Conservation (phyloP, 2,329 filamentous ascomycete genomes). For the Onygenales sp. region DNA sequence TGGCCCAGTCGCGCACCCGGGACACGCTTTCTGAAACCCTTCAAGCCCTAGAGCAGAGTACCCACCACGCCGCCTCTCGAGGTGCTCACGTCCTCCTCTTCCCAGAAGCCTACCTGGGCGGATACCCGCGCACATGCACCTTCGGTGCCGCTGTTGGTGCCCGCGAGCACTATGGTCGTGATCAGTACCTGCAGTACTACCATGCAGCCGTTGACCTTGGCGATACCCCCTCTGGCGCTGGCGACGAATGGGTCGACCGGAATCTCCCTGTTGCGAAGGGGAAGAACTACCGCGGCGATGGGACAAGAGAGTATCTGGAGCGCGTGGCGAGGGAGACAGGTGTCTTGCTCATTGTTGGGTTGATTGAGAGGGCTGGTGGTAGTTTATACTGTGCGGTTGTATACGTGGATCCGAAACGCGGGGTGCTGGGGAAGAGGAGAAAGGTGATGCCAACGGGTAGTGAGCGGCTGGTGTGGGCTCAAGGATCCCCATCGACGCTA, state of each 20-base stretch:
- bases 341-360: conserved; percentile 70
- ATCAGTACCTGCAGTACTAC: conserved; percentile 77
- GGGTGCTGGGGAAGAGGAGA: conserved; percentile 71
- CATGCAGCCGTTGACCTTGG: conserved; percentile 71
- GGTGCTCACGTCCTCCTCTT: conserved; percentile 67
- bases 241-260: conserved; percentile 59
- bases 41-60: conserved; percentile 52
- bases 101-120: conserved; percentile 85
- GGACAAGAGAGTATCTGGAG: conserved; percentile 73
- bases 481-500: conserved; percentile 70
- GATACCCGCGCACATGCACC: conserved; percentile 71
- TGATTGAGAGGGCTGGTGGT: conserved; percentile 71
- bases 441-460: conserved; percentile 87
- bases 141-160: conserved; percentile 70
- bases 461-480: conserved; percentile 81
- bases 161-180: conserved; percentile 59
- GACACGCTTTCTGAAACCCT: conserved; percentile 49
- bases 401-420: conserved; percentile 67
- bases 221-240: conserved; percentile 63
- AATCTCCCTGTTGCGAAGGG: conserved; percentile 45
- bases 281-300: conserved; percentile 54
- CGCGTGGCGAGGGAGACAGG: conserved; percentile 64
- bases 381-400: conserved; percentile 76
- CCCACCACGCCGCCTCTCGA: conserved; percentile 51
- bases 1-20: conserved; percentile 39